Evolutionary conservation across 495 filamentous ascomycete species (phyloP).

Genomic region (Beverwykella pulmonaria): DNA sequence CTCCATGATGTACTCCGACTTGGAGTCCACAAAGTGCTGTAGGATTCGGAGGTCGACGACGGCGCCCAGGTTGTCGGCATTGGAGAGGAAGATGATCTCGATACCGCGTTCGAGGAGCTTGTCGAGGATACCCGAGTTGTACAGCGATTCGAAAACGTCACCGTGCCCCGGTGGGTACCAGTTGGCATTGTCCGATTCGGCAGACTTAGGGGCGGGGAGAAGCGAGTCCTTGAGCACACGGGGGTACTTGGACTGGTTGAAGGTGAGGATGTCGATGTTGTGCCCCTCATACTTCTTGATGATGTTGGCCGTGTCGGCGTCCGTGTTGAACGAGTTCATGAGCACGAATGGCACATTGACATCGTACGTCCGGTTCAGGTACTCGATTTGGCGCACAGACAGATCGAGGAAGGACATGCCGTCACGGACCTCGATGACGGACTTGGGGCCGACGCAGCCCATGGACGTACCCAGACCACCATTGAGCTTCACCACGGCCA

Average conservation of each 20-base stretch:
- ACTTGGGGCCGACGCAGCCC: slow-evolving; percentile 99
- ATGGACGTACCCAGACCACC: slow-evolving; percentile 99
- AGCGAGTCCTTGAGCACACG: slow-evolving; percentile 98
- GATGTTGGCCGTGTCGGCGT: slow-evolving; percentile 96
- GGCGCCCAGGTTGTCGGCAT: slow-evolving; percentile 97
- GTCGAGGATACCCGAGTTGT: slow-evolving; percentile 98
- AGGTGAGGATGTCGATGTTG: slow-evolving; percentile 98
- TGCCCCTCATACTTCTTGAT: slow-evolving; percentile 99
- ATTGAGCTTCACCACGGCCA: slow-evolving; percentile 98
- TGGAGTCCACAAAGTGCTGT: slow-evolving; percentile 97
- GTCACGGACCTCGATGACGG: slow-evolving; percentile 98
- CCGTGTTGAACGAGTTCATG: slow-evolving; percentile 99
- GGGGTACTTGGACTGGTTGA: slow-evolving; percentile 99
- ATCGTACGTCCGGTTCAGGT: slow-evolving; percentile 95
- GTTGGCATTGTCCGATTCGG: slow-evolving; percentile 84
- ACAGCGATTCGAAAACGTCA: slow-evolving; percentile 99
- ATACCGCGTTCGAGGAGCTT: slow-evolving; percentile 91
- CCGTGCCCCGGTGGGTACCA: slow-evolving; percentile 99
- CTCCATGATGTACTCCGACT: slow-evolving; percentile 99
- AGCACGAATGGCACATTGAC: slow-evolving; percentile 98
- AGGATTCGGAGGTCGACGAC: slow-evolving; percentile 97
- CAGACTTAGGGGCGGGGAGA: slow-evolving; percentile 89
- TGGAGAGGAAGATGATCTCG: slow-evolving; percentile 98
- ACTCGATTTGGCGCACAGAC: slow-evolving; percentile 98
- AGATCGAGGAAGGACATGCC: slow-evolving; percentile 99